Base-by-base conservation (phyloP, 306 rosid species). In the Malus orientalis region DNA sequence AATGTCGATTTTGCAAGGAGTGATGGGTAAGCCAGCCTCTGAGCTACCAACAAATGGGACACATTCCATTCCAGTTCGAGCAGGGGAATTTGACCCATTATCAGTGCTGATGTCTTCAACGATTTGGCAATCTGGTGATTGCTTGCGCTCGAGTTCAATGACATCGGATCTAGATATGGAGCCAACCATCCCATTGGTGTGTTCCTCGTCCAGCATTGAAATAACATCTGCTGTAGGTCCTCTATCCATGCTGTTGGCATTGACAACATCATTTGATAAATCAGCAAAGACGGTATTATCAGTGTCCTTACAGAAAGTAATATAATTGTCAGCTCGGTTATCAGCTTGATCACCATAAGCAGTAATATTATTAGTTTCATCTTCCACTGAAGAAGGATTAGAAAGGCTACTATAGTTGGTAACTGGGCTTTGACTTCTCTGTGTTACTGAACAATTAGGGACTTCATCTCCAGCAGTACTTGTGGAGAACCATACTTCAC, bases 311-410 rank as follows among this genome's bases (percentile, higher is more conserved):
- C 79, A 83, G 80, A 82, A 83, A 65, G 82, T 68, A 64, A 30
- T 87, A 82, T 84, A 85, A 79, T 87, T 81, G 44, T 84, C 88
- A 19, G 82, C 86, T 69, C 80, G 90, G 77, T 86, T 89, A 72
- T 83, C 88, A 20, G 81, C 81, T 73, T 84, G 93, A 78, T 89
- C 93, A 33, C 86, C 81, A 54, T 81, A 88, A 11, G 89, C 93
- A 60, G 84, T 79, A 16, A 84, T 73, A 84, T 93, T 93, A 82
- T 90, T 94, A 32, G 93, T 94, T 85, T 93, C 98, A 81, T 93
- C 97, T 83, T 91, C 98, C 62, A 91, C 91, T 4, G 98, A 93
- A 42, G 97, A 93, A 6, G 98, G 98, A 90, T 91, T 91, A 54
- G 98, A 91, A 79, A 93, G 96, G 85, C 89, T 88, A 81, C 98